Conservation (phyloP, 2,329 filamentous ascomycete genomes). For the Diaporthe aspalathi region DNA sequence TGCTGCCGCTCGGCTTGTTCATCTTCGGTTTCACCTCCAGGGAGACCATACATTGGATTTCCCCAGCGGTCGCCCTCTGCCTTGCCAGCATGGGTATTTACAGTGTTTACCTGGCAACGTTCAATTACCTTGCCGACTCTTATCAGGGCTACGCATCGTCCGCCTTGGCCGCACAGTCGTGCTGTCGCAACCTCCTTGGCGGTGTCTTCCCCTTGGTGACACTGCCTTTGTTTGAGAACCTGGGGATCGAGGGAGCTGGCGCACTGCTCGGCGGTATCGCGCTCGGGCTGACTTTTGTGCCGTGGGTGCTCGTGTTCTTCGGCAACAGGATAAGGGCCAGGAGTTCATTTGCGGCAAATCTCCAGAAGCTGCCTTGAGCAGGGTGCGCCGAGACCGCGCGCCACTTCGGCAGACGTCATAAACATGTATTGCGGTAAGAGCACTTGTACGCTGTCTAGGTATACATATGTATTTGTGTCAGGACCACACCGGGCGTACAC, state of each 20-base stretch:
- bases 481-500: not conserved
- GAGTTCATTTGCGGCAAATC: constrained; percentile 79
- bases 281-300: constrained; percentile 77
- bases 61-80: constrained; percentile 75
- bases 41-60: constrained; percentile 75
- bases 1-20: constrained; percentile 84
- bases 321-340: constrained; percentile 79
- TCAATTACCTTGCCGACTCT: constrained; percentile 92
- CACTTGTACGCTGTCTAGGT: not conserved
- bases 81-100: constrained; percentile 89
- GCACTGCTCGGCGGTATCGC: constrained; percentile 82
- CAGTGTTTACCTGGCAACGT: constrained; percentile 86
- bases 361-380: constrained; percentile 29
- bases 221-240: constrained; percentile 74
- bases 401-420: too few relatives aligned
- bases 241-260: constrained; percentile 78
- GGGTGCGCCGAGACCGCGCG: not conserved
- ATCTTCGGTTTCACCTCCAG: constrained; percentile 81
- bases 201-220: constrained; percentile 86
- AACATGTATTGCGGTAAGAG: not conserved
- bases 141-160: constrained; percentile 89
- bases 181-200: constrained; percentile 85
- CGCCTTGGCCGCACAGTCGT: constrained; percentile 86
- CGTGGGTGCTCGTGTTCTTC: constrained; percentile 85
- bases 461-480: not conserved